phyloP scores from a whole-genome alignment of 2,329 filamentous ascomycete genomes.

The Drechslerella coelobrocha region DNA sequence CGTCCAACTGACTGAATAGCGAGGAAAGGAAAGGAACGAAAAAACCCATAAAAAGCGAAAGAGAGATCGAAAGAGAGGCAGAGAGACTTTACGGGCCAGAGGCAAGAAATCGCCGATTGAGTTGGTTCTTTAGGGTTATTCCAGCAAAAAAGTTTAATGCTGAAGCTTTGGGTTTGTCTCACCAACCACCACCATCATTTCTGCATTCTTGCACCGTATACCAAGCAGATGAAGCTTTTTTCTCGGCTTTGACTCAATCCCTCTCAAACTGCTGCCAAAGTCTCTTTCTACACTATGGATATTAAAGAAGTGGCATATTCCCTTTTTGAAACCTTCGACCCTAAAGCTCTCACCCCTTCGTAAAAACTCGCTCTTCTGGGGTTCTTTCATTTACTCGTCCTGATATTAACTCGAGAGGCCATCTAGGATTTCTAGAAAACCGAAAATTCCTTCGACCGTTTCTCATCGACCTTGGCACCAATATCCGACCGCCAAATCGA shows the following conservation, averaged over 20 bases:
- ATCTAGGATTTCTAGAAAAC: conserved; percentile 27
- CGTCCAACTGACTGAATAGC: conserved; percentile 9
- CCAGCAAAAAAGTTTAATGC: conserved; percentile 32
- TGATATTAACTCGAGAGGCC: conserved; percentile 29
- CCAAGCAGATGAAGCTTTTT: conserved; percentile 27
- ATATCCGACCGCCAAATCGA: conserved; percentile 12
- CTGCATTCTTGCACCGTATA: conserved; percentile 34
- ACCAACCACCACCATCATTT: conserved; percentile 40
- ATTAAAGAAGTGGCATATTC: conserved; percentile 27
- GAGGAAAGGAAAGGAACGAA: conserved; percentile 27
- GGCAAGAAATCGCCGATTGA: conserved; percentile 46
- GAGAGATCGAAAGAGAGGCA: background rate
- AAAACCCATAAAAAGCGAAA: no score
- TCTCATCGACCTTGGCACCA: background rate
- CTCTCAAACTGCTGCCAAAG: conserved; percentile 32
- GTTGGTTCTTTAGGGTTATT: conserved; percentile 45
- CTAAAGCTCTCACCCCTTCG: conserved; percentile 21
- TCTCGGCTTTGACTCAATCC: conserved; percentile 42
- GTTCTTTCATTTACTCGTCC: conserved; percentile 9
- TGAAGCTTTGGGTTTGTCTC: conserved; percentile 51
- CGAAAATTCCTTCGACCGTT: conserved; percentile 8
- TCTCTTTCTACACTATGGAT: conserved; percentile 18
- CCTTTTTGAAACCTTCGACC: conserved; percentile 12
- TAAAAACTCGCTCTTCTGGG: background rate
- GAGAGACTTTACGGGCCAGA: conserved; percentile 21